Evolutionary conservation across 192 early-diverging fungal genomes (phyloP).

Genomic region (Funneliformis mosseae): DNA sequence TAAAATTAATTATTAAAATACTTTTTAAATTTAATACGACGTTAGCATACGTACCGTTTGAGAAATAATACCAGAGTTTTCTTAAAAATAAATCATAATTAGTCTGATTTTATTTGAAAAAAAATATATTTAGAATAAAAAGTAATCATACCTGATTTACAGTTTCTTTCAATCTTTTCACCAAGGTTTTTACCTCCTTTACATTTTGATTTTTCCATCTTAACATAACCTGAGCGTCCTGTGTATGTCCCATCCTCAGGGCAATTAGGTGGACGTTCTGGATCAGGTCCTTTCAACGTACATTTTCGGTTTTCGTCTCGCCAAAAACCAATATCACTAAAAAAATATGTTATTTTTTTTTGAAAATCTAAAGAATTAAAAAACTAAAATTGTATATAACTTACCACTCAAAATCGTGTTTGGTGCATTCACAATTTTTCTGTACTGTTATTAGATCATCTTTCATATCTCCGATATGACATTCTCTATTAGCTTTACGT

Average conservation of each 20-base stretch:
- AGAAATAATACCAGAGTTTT: background rate
- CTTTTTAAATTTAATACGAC: background rate
- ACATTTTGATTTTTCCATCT: constrained; percentile 75
- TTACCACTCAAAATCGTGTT: constrained; percentile 86
- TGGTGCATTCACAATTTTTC: constrained; percentile 71
- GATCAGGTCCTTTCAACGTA: constrained; percentile 69
- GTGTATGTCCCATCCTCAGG: constrained; percentile 54
- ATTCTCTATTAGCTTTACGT: constrained; percentile 68
- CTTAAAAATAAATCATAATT: background rate
- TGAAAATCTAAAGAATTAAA: background rate
- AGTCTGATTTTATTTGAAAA: background rate
- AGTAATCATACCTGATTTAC: constrained; percentile 42
- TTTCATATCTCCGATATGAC: constrained; percentile 72
- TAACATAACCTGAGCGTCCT: constrained; percentile 82
- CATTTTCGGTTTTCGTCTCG: constrained; percentile 66
- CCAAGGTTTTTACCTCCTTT: constrained; percentile 68
- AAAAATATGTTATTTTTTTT: background rate
- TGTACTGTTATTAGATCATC: constrained; percentile 49
- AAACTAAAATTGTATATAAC: background rate
- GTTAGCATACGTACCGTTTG: background rate
- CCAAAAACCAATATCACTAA: constrained; percentile 78
- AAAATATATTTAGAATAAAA: background rate
- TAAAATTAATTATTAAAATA: background rate
- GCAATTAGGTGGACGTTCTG: constrained; percentile 73
- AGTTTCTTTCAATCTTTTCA: constrained; percentile 66